Percentiles rank a stretch among this genome's conserved stretches.
phyloP scores from a whole-genome alignment of 441 rosid genomes.

The Syzygium syzygioides region DNA sequence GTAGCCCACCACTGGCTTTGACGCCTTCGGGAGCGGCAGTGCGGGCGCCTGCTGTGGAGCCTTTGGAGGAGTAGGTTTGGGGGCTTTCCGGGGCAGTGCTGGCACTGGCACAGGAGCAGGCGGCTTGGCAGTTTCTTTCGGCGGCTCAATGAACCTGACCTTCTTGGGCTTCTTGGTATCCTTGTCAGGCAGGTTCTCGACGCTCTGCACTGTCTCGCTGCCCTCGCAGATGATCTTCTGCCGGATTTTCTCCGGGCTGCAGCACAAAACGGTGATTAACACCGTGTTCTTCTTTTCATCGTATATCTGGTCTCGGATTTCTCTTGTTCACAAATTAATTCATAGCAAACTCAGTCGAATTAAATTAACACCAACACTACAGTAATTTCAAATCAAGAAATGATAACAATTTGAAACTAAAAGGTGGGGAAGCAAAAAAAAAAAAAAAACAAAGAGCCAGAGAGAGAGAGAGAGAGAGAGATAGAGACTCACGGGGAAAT shows the following conservation, averaged over 20 bases:
- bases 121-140: too few relatives aligned
- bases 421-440: too few relatives aligned
- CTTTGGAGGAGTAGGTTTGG: too few relatives aligned
- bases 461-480: background rate
- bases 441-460: too few relatives aligned
- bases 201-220: background rate
- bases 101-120: too few relatives aligned
- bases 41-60: too few relatives aligned
- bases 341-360: background rate
- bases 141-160: too few relatives aligned
- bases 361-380: background rate
- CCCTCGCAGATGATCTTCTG: conserved; percentile 7
- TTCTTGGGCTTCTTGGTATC: conserved; percentile 1
- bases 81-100: too few relatives aligned
- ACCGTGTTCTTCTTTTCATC: conserved; percentile 4
- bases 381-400: background rate
- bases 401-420: background rate
- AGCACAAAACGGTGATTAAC: conserved; percentile 3
- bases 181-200: background rate
- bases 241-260: conserved; percentile 11
- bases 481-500: conserved; percentile 1
- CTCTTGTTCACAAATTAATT: background rate
- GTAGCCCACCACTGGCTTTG: fast-evolving
- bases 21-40: background rate
- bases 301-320: conserved; percentile 8